phyloP scores from a whole-genome alignment of 306 rosid species.

The Trifolium subterraneum region DNA sequence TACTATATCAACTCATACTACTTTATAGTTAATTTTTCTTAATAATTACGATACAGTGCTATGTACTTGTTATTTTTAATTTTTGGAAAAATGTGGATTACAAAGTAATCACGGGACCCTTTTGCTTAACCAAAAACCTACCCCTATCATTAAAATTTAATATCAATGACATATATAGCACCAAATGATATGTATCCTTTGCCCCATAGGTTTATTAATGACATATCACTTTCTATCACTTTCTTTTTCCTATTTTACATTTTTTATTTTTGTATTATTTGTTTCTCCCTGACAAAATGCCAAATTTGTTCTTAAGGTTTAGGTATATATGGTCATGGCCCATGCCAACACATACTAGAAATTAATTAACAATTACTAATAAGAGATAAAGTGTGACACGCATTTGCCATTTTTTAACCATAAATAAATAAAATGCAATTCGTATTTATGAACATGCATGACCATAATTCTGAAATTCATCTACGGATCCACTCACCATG shows the following conservation, averaged over 20 bases:
- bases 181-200: constrained; percentile 30
- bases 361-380: constrained; percentile 19
- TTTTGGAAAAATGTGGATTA: not conserved
- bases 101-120: constrained; percentile 1
- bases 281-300: constrained; percentile 28
- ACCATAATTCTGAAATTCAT: constrained; percentile 12
- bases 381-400: constrained; percentile 7
- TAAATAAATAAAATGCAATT: not conserved
- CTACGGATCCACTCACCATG: not conserved
- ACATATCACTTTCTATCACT: constrained; percentile 44
- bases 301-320: constrained; percentile 18
- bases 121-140: constrained; percentile 26
- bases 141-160: constrained; percentile 26
- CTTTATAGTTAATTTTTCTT: not conserved
- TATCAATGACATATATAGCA: constrained; percentile 24
- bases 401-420: not conserved
- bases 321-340: constrained; percentile 17
- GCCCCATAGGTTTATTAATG: constrained; percentile 36
- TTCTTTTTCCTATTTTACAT: constrained; percentile 20
- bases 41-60: not conserved
- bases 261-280: not conserved
- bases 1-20: not conserved
- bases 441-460: constrained; percentile 32
- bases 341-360: not conserved
- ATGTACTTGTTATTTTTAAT: not conserved